These are phyloP conservation scores for rapeseed (Brassica napus) DNA, from an alignment of 345 rosid species.

Conservation along the genomic window DNA sequence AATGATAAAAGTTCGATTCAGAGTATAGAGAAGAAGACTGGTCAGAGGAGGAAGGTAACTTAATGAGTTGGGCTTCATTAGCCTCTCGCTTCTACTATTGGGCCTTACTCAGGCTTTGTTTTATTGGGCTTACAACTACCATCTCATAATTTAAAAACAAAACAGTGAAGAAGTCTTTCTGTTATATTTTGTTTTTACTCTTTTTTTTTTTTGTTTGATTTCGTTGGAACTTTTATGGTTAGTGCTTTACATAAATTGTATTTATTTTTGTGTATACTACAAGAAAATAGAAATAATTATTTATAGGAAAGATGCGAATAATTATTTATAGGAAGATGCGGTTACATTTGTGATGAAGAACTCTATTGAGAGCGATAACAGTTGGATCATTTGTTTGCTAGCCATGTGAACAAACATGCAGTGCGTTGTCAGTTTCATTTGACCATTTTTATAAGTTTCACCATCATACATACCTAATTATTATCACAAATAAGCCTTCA, in stretches of 20 bases:
- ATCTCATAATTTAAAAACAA: neutral
- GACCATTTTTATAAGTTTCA: neutral
- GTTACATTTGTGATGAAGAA: neutral
- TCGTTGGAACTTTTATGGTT: neutral
- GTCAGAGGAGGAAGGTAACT: constrained; percentile 14
- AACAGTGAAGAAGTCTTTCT: neutral
- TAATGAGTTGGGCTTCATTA: neutral
- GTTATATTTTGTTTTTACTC: neutral
- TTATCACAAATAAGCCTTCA: constrained; percentile 5
- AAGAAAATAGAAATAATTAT: neutral
- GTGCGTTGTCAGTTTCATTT: constrained; percentile 31
- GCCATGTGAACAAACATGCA: constrained; percentile 16
- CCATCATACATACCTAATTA: constrained; percentile 11
- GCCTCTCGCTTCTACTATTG: neutral
- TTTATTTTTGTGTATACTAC: neutral
- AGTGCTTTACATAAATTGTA: neutral
- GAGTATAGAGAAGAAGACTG: neutral
- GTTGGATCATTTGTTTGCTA: constrained; percentile 1
- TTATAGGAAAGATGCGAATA: neutral
- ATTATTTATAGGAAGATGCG: neutral
- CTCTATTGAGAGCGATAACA: constrained; percentile 1
- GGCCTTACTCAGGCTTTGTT: neutral
- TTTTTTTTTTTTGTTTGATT: too few relatives aligned
- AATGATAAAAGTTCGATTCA: constrained; percentile 7
- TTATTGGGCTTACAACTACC: constrained; percentile 22